Conservation (phyloP, 2,329 filamentous ascomycete genomes). For the Neonectria neomacrospora region DNA sequence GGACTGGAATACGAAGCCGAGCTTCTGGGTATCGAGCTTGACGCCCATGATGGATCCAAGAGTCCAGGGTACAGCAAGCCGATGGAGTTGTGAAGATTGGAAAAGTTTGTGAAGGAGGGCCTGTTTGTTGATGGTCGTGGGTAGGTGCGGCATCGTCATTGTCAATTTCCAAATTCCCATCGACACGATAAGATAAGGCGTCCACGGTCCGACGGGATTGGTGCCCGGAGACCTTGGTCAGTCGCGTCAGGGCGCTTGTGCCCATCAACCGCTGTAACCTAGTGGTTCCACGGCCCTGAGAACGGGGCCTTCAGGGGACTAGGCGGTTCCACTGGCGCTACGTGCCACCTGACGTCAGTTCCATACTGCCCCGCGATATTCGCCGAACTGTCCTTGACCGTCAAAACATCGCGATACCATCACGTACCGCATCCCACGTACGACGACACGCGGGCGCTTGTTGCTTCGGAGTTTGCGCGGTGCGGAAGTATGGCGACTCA, state of each 20-base stretch:
- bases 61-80: conserved; percentile 21
- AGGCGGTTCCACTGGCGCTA: conserved; percentile 4
- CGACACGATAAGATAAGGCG: conserved; percentile 42
- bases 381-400: conserved; percentile 4
- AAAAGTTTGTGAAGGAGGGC: conserved; percentile 10
- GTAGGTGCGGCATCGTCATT: conserved; percentile 38
- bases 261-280: conserved; percentile 10
- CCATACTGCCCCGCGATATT: conserved; percentile 17
- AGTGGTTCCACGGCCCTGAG: conserved; percentile 31
- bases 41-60: conserved; percentile 52
- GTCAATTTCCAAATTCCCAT: conserved; percentile 31
- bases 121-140: conserved; percentile 11
- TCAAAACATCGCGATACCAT: conserved; percentile 17
- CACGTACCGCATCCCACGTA: conserved; percentile 1
- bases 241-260: conserved; percentile 13
- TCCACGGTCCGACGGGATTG: conserved; percentile 18
- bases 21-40: conserved; percentile 60
- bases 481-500: conserved; percentile 53
- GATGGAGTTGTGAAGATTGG: conserved; percentile 33
- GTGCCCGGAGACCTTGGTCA: conserved; percentile 40
- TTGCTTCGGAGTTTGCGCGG: neutral
- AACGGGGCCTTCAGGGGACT: conserved; percentile 13
- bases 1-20: conserved; percentile 64
- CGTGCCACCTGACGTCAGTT: conserved; percentile 25
- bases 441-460: neutral